Evolutionary conservation across 495 filamentous ascomycete genomes (phyloP), one percentile per base, ranked within the genome.

Genomic region (Pseudoneurospora amorphoporcata): DNA sequence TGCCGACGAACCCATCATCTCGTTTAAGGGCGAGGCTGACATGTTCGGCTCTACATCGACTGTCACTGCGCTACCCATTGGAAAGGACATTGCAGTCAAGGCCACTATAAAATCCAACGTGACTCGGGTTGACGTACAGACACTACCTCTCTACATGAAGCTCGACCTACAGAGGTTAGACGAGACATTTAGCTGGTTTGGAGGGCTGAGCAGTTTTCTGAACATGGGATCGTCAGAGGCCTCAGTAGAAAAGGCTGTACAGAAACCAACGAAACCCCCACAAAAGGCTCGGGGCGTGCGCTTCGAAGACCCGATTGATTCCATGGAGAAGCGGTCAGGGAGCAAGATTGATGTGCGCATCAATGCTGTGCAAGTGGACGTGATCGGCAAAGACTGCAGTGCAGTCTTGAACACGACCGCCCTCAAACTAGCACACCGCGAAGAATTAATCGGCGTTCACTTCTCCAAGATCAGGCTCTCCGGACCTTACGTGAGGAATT

Each of bases 141-240:
- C 94, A 3, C 84, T 95, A 16, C 94, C 95, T 3, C 79, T 98
- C 2, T 88, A 91, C 70, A 72, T 98, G 7, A 87, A 87, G 72
- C 78, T 98, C 38, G 92, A 98, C 80, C 84, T 97, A 12, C 90
- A 90, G 73, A 88, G 87, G 45, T 77, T 98, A 14, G 96, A 99
- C 74, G 95, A 97, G 69, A 91, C 91, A 5, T 87, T 98, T 69
- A 87, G 89, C 39, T 94, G 92, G 86, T 92, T 98, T 77, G 96
- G 95, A 17, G 96, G 96, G 0, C 83, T 99, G 23, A 98, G 95
- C 77, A 93, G 93, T 73, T 91, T 99, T 61, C 82, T 99, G 39
- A 95, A 94, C 74, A 87, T 97, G 74, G 90, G 94, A 69, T 92
- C 87, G 32, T 94, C 92, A 2, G 90, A 89, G 71, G 85, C 88